These are phyloP conservation scores for Hibiscus syriacus DNA, from an alignment of 345 rosid species.

Conservation along the genomic window DNA sequence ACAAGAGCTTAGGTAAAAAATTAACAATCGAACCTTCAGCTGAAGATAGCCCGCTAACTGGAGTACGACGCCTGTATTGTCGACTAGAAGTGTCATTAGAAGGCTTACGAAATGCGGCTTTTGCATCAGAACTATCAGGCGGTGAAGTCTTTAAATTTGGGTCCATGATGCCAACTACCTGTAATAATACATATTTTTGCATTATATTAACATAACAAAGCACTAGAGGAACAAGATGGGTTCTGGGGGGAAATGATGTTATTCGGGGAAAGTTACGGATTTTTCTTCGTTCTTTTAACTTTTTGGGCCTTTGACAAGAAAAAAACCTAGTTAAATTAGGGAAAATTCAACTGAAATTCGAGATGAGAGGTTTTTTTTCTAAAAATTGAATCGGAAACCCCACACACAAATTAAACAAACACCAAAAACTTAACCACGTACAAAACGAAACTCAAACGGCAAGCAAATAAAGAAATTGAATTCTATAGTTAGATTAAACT, in stretches of 20 bases:
- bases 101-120: slow-evolving; percentile 47
- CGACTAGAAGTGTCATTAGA: slow-evolving; percentile 46
- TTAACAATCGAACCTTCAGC: neutral
- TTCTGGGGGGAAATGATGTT: too few species aligned
- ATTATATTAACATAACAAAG: neutral
- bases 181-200: neutral
- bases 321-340: neutral
- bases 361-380: neutral
- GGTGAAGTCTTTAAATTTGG: slow-evolving; percentile 27
- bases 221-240: neutral
- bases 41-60: slow-evolving; percentile 37
- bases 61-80: slow-evolving; percentile 68
- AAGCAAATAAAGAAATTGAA: too few species aligned
- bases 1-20: neutral
- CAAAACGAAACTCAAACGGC: neutral
- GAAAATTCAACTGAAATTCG: too few species aligned
- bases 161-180: slow-evolving; percentile 30
- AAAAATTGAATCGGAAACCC: too few species aligned
- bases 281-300: too few species aligned
- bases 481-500: too few species aligned
- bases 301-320: too few species aligned
- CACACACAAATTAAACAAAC: too few species aligned
- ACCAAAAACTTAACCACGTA: too few species aligned
- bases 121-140: slow-evolving; percentile 26
- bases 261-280: too few species aligned